Percentiles rank a stretch among this genome's conserved stretches.
These are phyloP conservation scores for Hymenoscyphus scutula DNA, from an alignment of 2,329 filamentous ascomycete species.

Conservation along the genomic window DNA sequence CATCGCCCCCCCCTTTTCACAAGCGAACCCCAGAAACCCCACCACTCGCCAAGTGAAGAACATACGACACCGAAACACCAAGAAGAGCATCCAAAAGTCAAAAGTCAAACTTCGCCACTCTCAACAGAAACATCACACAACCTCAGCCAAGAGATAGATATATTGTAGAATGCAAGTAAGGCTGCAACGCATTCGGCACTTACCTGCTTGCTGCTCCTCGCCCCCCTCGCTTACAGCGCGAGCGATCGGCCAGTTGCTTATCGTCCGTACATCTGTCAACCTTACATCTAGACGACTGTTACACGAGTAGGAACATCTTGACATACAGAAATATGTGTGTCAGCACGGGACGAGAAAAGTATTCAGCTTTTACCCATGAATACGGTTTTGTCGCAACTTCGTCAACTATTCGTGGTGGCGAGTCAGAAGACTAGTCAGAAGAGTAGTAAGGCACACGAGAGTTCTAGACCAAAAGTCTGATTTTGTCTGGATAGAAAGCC, in stretches of 20 bases:
- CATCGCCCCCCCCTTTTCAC: not conserved
- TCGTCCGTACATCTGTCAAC: not conserved
- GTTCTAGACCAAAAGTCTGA: not conserved
- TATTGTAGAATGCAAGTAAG: not conserved
- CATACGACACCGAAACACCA: not conserved
- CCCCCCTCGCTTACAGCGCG: not conserved
- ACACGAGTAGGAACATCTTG: not conserved
- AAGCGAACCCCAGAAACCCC: not conserved
- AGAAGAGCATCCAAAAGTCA: not conserved
- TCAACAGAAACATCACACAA: not conserved
- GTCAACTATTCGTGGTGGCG: not conserved
- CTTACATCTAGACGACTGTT: not conserved
- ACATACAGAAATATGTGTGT: slow-evolving; percentile 1
- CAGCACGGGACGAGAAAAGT: not conserved
- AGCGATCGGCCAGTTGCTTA: not conserved
- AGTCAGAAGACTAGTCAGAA: not conserved
- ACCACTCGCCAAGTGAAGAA: not conserved
- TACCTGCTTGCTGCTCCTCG: not conserved
- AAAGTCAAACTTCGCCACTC: not conserved
- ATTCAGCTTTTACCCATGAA: not conserved
- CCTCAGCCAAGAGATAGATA: not conserved
- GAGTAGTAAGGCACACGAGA: no score
- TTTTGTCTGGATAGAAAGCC: not conserved
- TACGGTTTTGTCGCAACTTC: not conserved
- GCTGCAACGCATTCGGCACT: not conserved